phyloP scores from a whole-genome alignment of 2,329 filamentous ascomycete species.

The Macrophomina phaseolina region DNA sequence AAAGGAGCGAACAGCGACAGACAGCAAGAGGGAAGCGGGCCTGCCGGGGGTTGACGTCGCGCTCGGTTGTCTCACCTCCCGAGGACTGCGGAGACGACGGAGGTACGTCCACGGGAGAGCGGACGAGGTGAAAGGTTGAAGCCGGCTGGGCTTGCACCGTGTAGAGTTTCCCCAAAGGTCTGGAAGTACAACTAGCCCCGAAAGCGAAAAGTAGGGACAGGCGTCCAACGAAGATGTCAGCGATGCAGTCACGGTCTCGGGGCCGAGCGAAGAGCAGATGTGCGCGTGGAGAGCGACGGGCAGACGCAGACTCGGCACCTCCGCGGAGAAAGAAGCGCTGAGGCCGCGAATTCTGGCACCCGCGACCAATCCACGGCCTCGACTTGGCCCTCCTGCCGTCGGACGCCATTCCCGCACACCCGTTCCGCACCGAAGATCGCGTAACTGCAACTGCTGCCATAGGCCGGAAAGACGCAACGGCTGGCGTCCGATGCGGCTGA shows the following conservation, averaged over 20 bases:
- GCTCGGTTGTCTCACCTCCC: too few species aligned
- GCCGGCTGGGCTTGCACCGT: too few species aligned
- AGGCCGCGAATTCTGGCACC: background rate
- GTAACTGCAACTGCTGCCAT: slow-evolving; percentile 24
- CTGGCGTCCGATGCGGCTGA: background rate
- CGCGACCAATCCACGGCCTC: background rate
- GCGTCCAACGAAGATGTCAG: background rate
- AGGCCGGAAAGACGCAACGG: slow-evolving; percentile 8
- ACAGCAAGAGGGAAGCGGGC: too few species aligned
- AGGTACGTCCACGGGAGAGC: too few species aligned
- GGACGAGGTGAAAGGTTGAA: too few species aligned
- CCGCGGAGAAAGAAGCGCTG: slow-evolving; percentile 16
- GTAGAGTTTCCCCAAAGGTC: too few species aligned
- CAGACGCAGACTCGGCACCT: slow-evolving; percentile 4
- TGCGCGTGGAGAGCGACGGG: background rate
- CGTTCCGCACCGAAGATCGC: slow-evolving; percentile 19
- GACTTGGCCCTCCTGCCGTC: background rate
- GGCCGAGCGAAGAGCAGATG: background rate
- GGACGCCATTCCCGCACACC: background rate
- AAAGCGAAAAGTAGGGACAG: background rate
- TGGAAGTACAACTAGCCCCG: too few species aligned
- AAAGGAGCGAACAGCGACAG: too few species aligned
- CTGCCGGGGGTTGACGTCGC: too few species aligned
- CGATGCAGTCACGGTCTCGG: background rate
- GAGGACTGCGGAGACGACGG: too few species aligned